phyloP scores from a whole-genome alignment of 2,329 filamentous ascomycete genomes.

The Ophiocordyceps camponoti-floridani region DNA sequence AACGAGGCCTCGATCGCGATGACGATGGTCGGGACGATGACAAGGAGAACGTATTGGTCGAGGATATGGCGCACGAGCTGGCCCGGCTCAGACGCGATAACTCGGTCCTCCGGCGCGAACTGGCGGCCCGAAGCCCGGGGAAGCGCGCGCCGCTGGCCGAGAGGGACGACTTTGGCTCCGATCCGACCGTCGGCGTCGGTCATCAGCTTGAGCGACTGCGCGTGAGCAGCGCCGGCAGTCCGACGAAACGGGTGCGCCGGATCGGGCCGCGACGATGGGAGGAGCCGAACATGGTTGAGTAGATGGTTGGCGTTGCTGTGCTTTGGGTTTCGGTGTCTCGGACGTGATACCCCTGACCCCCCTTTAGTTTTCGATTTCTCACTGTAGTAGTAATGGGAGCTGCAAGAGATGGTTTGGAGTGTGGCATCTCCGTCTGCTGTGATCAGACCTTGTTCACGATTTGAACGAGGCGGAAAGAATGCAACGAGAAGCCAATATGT shows the following conservation, averaged over 20 bases:
- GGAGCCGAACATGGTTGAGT: slow-evolving; percentile 10
- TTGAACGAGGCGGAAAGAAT: background rate
- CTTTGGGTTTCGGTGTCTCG: background rate
- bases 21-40: slow-evolving; percentile 28
- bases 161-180: slow-evolving; percentile 26
- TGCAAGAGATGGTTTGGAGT: background rate
- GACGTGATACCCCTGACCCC: background rate
- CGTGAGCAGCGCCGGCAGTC: slow-evolving; percentile 24
- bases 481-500: background rate
- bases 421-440: no score
- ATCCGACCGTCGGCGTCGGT: slow-evolving; percentile 16
- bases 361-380: background rate
- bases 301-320: background rate
- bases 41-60: slow-evolving; percentile 43
- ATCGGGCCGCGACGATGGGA: slow-evolving; percentile 31
- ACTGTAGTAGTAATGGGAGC: background rate
- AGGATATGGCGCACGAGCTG: slow-evolving; percentile 54
- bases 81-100: slow-evolving; percentile 49
- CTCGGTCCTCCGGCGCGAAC: slow-evolving; percentile 45
- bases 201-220: slow-evolving; percentile 31
- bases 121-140: slow-evolving; percentile 43
- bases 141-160: slow-evolving; percentile 38
- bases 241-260: slow-evolving; percentile 32
- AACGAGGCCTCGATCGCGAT: slow-evolving; percentile 25
- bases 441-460: no score